phyloP scores from a whole-genome alignment of 345 rosid species.

The Eucalyptus marginata region DNA sequence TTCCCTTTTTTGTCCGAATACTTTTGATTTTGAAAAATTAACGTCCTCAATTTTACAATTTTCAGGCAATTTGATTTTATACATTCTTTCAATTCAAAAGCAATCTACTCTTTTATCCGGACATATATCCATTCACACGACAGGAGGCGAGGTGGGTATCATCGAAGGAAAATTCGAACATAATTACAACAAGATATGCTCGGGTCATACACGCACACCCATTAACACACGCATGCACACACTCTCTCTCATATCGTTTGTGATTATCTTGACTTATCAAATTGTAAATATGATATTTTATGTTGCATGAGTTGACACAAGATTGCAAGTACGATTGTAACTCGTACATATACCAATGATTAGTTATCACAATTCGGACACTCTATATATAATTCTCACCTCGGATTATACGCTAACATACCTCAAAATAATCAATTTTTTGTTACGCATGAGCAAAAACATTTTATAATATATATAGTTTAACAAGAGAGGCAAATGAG shows the following conservation, averaged over 20 bases:
- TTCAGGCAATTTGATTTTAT: background rate
- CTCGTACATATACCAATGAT: background rate
- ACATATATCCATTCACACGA: background rate
- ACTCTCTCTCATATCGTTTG: accelerated
- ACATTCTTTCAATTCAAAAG: background rate
- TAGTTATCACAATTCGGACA: background rate
- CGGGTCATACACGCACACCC: background rate
- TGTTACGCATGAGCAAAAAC: accelerated
- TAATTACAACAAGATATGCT: background rate
- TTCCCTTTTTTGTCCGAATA: no score
- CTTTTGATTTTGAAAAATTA: no score
- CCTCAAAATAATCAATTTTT: background rate
- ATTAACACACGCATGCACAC: background rate
- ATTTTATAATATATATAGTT: background rate
- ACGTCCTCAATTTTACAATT: background rate
- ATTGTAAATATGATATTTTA: background rate
- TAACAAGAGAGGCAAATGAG: background rate
- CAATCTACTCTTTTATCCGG: background rate
- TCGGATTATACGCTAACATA: accelerated
- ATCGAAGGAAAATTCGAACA: background rate
- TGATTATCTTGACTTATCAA: background rate
- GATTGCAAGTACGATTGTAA: background rate
- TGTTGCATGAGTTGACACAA: background rate
- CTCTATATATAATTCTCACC: background rate
- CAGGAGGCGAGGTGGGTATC: background rate